Percentiles rank a stretch among this genome's conserved stretches.
phyloP scores from a whole-genome alignment of 2,329 filamentous ascomycete species.

The Arthrocladium fulminans region DNA sequence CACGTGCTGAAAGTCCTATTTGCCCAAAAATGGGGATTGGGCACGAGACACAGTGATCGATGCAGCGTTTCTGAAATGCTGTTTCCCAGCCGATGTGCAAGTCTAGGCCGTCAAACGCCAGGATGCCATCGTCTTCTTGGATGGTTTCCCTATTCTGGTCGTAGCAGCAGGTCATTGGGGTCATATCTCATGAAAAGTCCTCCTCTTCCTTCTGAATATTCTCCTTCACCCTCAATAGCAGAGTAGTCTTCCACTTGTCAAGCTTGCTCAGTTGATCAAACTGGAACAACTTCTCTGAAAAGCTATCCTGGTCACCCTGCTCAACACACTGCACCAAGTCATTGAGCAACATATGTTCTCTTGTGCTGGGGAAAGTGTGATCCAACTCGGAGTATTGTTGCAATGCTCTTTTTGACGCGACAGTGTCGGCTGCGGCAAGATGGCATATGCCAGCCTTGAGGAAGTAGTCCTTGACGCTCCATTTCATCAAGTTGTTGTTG shows the following conservation, averaged over 20 bases:
- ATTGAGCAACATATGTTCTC: slow-evolving; percentile 71
- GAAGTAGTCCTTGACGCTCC: slow-evolving; percentile 91
- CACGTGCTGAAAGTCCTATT: not conserved
- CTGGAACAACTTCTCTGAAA: slow-evolving; percentile 77
- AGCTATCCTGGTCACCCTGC: slow-evolving; percentile 68
- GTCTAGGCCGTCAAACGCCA: slow-evolving; percentile 4
- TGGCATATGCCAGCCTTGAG: slow-evolving; percentile 91
- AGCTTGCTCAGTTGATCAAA: slow-evolving; percentile 88
- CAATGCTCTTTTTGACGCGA: slow-evolving; percentile 69
- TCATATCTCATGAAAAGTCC: slow-evolving; percentile 52
- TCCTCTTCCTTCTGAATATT: slow-evolving; percentile 64
- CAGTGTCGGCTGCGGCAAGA: slow-evolving; percentile 64
- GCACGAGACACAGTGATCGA: not conserved
- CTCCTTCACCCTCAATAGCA: slow-evolving; percentile 75
- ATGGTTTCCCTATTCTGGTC: not conserved
- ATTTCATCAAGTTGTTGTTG: slow-evolving; percentile 86
- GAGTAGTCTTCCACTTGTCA: slow-evolving; percentile 92
- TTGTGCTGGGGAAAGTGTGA: slow-evolving; percentile 63
- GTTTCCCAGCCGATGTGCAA: not conserved
- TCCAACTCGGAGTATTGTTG: slow-evolving; percentile 76
- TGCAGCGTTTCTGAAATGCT: not conserved
- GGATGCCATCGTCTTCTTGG: not conserved
- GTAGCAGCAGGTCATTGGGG: not conserved
- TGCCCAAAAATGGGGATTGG: not conserved
- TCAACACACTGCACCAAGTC: slow-evolving; percentile 71